A percentile compares a stretch with the other conserved stretches of the same genome.
These are phyloP conservation scores for Citrus glauca DNA, from an alignment of 345 rosid species.

Conservation along the genomic window DNA sequence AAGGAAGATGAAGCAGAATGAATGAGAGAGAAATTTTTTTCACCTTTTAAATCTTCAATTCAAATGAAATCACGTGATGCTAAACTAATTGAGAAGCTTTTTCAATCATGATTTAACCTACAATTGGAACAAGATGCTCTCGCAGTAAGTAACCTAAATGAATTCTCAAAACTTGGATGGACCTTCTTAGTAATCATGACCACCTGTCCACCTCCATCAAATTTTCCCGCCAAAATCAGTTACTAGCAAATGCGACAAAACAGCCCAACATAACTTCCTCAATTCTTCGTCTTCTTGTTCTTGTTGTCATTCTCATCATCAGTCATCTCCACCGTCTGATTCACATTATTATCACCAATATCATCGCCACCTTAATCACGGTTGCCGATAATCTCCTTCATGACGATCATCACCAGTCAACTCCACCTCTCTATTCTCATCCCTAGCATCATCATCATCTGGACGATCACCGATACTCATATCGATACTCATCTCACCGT, in stretches of 20 bases:
- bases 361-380: neutral
- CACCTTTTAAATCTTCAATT: neutral
- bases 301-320: neutral
- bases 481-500: too few species aligned
- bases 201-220: neutral
- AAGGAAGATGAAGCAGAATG: neutral
- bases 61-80: neutral
- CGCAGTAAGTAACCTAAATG: too few species aligned
- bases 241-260: neutral
- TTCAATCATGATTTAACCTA: neutral
- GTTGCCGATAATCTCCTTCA: neutral
- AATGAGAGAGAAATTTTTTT: neutral
- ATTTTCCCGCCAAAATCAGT: slow-evolving; percentile 1
- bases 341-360: neutral
- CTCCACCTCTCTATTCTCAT: too few species aligned
- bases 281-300: neutral
- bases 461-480: too few species aligned
- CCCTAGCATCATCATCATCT: too few species aligned
- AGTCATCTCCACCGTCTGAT: neutral
- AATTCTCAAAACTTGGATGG: neutral
- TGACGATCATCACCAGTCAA: too few species aligned
- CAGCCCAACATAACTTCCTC: too few species aligned
- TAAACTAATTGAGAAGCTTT: neutral
- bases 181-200: neutral
- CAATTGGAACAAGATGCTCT: neutral